Evolutionary conservation across 345 rosid genomes (phyloP).

Genomic region (Citropsis articulata): DNA sequence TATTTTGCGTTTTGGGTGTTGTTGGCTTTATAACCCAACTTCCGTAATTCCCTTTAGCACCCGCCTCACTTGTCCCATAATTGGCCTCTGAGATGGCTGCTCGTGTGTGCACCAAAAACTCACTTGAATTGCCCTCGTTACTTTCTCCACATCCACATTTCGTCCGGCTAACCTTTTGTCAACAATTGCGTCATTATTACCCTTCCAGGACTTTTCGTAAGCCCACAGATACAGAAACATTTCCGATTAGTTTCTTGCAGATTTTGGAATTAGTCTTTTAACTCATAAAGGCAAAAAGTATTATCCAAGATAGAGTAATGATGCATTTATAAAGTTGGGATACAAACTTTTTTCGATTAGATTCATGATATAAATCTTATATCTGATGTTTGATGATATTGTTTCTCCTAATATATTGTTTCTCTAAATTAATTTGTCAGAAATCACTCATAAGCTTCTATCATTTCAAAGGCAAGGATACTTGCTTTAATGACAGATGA

Average conservation of each 20-base stretch:
- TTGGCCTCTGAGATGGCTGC: slow-evolving; percentile 51
- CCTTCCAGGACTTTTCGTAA: slow-evolving; percentile 50
- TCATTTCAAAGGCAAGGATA: too few species aligned
- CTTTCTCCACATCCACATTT: slow-evolving; percentile 41
- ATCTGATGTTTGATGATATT: too few species aligned
- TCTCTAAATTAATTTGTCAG: too few species aligned
- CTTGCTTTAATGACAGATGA: too few species aligned
- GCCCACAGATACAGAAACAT: slow-evolving; percentile 37
- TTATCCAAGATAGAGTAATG: slow-evolving; percentile 28
- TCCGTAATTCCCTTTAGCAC: slow-evolving; percentile 54
- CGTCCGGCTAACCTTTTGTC: slow-evolving; percentile 40
- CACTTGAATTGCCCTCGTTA: slow-evolving; percentile 33
- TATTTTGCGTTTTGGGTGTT: too few species aligned
- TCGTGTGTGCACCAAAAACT: slow-evolving; percentile 61
- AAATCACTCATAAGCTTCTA: too few species aligned
- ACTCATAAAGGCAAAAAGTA: neutral
- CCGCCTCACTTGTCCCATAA: slow-evolving; percentile 51
- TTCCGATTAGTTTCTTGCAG: too few species aligned
- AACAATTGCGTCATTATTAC: slow-evolving; percentile 23
- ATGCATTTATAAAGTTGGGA: too few species aligned
- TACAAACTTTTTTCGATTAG: too few species aligned
- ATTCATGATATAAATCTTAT: too few species aligned
- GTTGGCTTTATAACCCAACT: slow-evolving; percentile 9
- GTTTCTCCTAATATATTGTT: too few species aligned
- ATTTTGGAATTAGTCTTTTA: too few species aligned